Percentiles rank a stretch among this genome's conserved stretches.
Evolutionary conservation across 345 rosid genomes (phyloP).

Genomic region (Microthlaspi erraticum): DNA sequence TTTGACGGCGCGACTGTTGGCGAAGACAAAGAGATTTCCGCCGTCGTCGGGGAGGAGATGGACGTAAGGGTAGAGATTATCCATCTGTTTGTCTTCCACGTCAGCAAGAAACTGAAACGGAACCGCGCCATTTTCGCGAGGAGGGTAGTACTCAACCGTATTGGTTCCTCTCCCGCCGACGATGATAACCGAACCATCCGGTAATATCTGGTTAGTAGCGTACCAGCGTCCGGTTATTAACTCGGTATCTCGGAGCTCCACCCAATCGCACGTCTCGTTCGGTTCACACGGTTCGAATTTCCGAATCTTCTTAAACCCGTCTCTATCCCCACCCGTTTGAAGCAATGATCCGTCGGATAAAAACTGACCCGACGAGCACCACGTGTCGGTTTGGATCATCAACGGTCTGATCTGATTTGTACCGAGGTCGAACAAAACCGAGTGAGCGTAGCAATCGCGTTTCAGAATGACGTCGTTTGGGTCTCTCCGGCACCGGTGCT

Average conservation of each 20-base stretch:
- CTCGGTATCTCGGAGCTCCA: constrained; percentile 57
- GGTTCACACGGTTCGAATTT: constrained; percentile 63
- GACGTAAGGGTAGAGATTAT: constrained; percentile 86
- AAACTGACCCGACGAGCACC: constrained; percentile 85
- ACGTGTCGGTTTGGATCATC: constrained; percentile 72
- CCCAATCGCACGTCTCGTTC: constrained; percentile 62
- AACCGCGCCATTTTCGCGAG: constrained; percentile 61
- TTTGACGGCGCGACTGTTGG: constrained; percentile 71
- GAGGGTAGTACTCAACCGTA: constrained; percentile 72
- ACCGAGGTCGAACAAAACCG: constrained; percentile 55
- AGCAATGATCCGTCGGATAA: constrained; percentile 71
- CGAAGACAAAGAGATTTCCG: constrained; percentile 79
- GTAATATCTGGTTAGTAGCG: constrained; percentile 69
- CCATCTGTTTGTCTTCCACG: constrained; percentile 80
- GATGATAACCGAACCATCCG: constrained; percentile 72
- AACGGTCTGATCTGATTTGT: constrained; percentile 62
- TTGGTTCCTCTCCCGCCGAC: constrained; percentile 70
- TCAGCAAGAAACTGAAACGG: constrained; percentile 68
- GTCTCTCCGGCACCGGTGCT: constrained; percentile 66
- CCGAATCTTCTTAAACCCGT: constrained; percentile 60
- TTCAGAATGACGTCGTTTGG: constrained; percentile 55
- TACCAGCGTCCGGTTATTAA: constrained; percentile 69
- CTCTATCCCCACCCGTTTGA: constrained; percentile 76
- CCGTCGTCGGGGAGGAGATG: constrained; percentile 78
- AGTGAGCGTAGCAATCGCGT: constrained; percentile 86